Percentiles rank a stretch among this genome's conserved stretches.
Conservation (phyloP, 2,329 filamentous ascomycete genomes). For the Penicillium sp. region DNA sequence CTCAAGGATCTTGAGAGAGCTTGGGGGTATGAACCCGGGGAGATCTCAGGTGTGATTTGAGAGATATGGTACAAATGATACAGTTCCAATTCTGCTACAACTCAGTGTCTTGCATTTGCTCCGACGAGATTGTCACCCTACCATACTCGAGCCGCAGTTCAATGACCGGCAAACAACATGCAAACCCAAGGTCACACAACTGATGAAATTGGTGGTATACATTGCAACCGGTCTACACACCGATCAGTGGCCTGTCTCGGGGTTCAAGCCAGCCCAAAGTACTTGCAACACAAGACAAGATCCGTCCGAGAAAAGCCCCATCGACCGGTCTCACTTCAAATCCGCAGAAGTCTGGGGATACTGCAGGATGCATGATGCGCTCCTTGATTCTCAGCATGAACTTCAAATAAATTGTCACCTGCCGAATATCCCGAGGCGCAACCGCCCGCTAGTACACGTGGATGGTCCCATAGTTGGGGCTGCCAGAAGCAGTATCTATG, state of each 20-base stretch:
- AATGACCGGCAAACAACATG: neutral
- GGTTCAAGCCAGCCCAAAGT: neutral
- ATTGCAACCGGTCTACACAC: neutral
- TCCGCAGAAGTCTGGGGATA: conserved; percentile 20
- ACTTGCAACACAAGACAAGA: neutral
- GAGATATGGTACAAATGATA: neutral
- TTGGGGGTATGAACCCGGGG: conserved; percentile 27
- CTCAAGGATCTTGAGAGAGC: conserved; percentile 49
- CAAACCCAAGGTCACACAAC: neutral
- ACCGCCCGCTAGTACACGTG: conserved; percentile 44
- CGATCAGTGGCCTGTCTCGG: neutral
- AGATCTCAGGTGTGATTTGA: conserved; percentile 23
- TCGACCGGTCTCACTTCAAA: neutral
- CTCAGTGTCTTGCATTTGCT: neutral
- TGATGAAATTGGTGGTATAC: neutral
- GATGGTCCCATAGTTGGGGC: conserved; percentile 42
- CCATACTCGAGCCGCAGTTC: neutral
- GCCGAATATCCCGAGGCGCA: conserved; percentile 26
- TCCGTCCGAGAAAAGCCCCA: neutral
- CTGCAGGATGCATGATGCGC: conserved; percentile 38
- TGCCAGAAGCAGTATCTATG: conserved; percentile 43
- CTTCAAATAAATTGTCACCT: conserved; percentile 41
- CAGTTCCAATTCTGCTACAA: neutral
- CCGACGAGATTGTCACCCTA: neutral
- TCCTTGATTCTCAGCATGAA: conserved; percentile 39